Base-by-base conservation (phyloP, 2,329 filamentous ascomycete genomes). In the Westerdykella sp. region DNA sequence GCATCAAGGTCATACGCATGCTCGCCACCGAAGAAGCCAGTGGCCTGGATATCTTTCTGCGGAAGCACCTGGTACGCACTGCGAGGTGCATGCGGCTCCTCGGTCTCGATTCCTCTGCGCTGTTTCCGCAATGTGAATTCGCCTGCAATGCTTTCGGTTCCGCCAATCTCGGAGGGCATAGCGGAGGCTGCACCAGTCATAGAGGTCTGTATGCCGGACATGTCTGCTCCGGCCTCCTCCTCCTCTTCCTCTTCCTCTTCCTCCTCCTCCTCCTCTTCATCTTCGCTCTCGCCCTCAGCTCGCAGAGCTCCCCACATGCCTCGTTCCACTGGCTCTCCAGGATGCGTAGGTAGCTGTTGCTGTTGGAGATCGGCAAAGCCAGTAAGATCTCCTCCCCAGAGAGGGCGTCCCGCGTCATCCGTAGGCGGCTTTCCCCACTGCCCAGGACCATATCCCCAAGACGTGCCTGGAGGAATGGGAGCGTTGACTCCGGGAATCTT, bases 1-100 rank as follows among this genome's bases (percentile, higher is more conserved):
- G 72, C 80, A 48, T 76, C 84, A 49, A 98, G 77, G 68, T 98
- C 90, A 69, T 98, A 98, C 13, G 85, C 85, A 60, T 88, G 85
- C 63, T 97, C 91, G 56, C 87, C 90, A 55, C 93, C 93, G 64
- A 98, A 97, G 79, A 98, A 97, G 37, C 93, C 93, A 55, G 90
- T 85, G 5, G 87, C 81, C 40, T 84, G 81, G 16, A 90, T 84
- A 62, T 91, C 84, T 45, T 86, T 85, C 70, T 98, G 91, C 10
- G 88, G 88, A 16, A 98, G 78, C 38, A 98, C 83, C 15, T 88
- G 89, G 67, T 93, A 95, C 13, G 93, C 89, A 16, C 84, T 83
- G 50, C 87, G 83, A 6, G 86, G 86, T 31, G 80, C 73, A 9
- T 18, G 32, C 0, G 81, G 80, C 48, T 95, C 88, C 64, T 96